Conservation (phyloP, 345 rosid species). For the Pistacia atlantica region DNA sequence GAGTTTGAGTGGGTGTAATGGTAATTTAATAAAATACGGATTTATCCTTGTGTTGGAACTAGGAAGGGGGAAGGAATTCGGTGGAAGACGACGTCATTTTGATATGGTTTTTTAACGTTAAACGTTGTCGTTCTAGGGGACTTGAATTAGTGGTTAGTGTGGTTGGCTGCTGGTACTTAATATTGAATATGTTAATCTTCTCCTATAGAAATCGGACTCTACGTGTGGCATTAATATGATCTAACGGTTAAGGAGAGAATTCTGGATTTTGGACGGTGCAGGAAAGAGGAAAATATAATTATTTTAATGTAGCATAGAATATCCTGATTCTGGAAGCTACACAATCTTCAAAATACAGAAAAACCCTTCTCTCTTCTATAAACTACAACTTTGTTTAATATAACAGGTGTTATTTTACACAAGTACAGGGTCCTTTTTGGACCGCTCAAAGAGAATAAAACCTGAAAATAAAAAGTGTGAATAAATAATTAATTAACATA, state of each 20-base stretch:
- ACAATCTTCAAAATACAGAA: neutral
- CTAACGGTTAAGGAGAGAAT: slow-evolving; percentile 10
- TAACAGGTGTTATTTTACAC: neutral
- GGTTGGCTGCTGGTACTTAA: neutral
- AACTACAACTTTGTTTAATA: no score
- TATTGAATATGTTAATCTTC: neutral
- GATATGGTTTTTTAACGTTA: neutral
- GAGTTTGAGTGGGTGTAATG: neutral
- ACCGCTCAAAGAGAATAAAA: neutral
- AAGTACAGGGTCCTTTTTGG: neutral
- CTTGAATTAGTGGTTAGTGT: neutral
- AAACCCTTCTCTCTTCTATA: neutral
- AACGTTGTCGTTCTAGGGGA: neutral
- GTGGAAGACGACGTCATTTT: no score
- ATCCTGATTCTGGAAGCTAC: neutral
- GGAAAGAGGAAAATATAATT: neutral
- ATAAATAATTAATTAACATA: no score
- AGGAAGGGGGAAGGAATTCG: no score
- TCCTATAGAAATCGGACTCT: slow-evolving; percentile 9
- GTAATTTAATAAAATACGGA: neutral
- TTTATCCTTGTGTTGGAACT: no score
- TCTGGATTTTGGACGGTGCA: slow-evolving; percentile 25
- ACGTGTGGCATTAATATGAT: slow-evolving; percentile 2
- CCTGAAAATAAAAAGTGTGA: no score
- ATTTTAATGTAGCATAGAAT: neutral